Base-by-base conservation (phyloP, 2,329 filamentous ascomycete genomes). In the Paraphoma sp. region DNA sequence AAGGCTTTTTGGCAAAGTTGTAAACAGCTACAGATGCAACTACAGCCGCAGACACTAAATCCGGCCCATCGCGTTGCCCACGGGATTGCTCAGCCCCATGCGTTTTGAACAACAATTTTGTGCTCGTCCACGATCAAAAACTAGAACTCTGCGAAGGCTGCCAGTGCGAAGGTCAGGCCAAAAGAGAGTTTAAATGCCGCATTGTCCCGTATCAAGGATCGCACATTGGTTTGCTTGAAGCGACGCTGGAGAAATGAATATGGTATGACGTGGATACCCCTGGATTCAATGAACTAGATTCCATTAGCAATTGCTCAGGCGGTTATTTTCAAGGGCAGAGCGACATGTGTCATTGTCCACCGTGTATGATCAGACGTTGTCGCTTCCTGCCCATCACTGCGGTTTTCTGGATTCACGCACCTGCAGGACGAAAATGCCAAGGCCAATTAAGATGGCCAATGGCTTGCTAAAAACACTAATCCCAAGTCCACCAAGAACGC, bases 381-480 rank as follows among this genome's bases (percentile, higher is more conserved):
- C 23, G 23, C 23, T 23, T 23, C 2, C 23, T 23, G 23, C 23
- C 23, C 23, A 23, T 23, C 23, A 23, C 5, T 23, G 23, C 5
- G 3, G 23, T 23, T 23, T 23, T 23, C 23, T n/a, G 23, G 23
- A 23, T 23, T 23, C 55, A 67, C 81, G 61, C 79, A 89, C 88
- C 78, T 91, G 86, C 14, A 89, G 69, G 30, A 85, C 80, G 12
- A 90, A 79, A 23, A 91, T 83, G 9, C 87, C 76, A 11, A 91
- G 69, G 0, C 90, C 89, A 17, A 90, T 78, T 17, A 93, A 73
- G 14, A 93, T 68, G 1, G 89, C 88, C 46, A 93, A 78, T 1
- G 88, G 86, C 70, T 86, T 86, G 8, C 89, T 92, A 73, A 93
- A 92, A 14, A 89, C 79, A 56, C 87, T 87, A 28, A 93, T 82